Base-by-base conservation (phyloP, 1,139 yeast species). In the Suhomyces wounanorum region DNA sequence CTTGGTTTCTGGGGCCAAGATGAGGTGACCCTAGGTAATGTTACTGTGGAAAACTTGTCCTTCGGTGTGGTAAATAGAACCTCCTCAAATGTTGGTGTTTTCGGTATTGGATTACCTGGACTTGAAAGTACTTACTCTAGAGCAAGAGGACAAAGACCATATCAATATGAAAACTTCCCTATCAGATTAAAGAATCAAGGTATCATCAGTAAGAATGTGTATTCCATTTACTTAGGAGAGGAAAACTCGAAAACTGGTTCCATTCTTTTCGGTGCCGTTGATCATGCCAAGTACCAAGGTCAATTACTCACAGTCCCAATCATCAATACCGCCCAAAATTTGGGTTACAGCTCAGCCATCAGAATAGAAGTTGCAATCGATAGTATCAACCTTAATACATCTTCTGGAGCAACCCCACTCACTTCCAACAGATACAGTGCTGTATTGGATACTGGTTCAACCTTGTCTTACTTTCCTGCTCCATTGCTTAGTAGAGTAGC, bases 201-300 rank as follows among this genome's bases (percentile, higher is more conserved):
- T 0, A 54, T 71, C 37, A 84, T 83, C 55, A 61, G 71, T 43
- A 72, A 75, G 45, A 69, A 67, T 37, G 75, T 82, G 11, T 84
- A 80, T 63, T 82, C 88, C 4, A 67, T 85, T 35, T 74, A 52
- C 44, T 62, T 64, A 52, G 65, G 59, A 14, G 54, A 58, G 26
- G 44, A 50, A 10, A 25, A 35, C 28, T 48, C 53, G 16, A 37
- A 41, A 8, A 30, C 68, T 1, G 88, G 88, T 2, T 61, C 71
- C 17, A 58, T 84, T 25, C 65, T 83, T 46, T 81, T 84, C 63
- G 88, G 88, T 8, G 88, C 84, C 5, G 69, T 82, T 11, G 88
- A 84, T 63, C 68, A 70, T 44, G 70, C 78, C 36, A 81, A 80
- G 61, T 81, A 74, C 60, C 46, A 67, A 0, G 87, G 87, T 0